These are phyloP conservation scores for Oryza rufipogon DNA, from an alignment of 176 grass and related monocot species.

Conservation along the genomic window DNA sequence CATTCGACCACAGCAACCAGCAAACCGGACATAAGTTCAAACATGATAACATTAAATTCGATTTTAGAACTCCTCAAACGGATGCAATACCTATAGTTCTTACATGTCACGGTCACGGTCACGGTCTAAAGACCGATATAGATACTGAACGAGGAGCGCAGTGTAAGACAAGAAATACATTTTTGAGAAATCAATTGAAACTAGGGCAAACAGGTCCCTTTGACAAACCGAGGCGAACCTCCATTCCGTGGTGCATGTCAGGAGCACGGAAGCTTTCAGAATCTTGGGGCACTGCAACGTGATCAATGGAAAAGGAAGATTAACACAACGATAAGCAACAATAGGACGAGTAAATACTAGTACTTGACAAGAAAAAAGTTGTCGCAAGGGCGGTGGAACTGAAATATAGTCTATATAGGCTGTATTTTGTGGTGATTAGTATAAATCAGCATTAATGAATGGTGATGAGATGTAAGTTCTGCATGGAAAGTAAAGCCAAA, in stretches of 20 bases:
- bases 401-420: not conserved
- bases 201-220: conserved; percentile 63
- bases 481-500: not conserved
- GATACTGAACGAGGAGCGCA: not conserved
- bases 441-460: not conserved
- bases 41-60: not conserved
- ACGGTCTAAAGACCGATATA: not conserved
- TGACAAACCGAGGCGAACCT: conserved; percentile 71
- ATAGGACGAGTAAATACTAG: not conserved
- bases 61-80: not conserved
- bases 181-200: conserved; percentile 35
- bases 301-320: not conserved
- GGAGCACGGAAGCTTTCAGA: conserved; percentile 59
- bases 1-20: not conserved
- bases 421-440: not conserved
- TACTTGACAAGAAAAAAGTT: not conserved
- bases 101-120: not conserved
- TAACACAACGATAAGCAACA: not conserved
- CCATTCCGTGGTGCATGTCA: conserved; percentile 77
- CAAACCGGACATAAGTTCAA: not conserved
- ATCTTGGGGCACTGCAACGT: conserved; percentile 63
- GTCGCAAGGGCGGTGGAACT: conserved; percentile 3
- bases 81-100: not conserved
- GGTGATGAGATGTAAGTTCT: not conserved
- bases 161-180: not conserved